Evolutionary conservation across 2,329 filamentous ascomycete genomes (phyloP).

Genomic region (Periconia macrospinosa): DNA sequence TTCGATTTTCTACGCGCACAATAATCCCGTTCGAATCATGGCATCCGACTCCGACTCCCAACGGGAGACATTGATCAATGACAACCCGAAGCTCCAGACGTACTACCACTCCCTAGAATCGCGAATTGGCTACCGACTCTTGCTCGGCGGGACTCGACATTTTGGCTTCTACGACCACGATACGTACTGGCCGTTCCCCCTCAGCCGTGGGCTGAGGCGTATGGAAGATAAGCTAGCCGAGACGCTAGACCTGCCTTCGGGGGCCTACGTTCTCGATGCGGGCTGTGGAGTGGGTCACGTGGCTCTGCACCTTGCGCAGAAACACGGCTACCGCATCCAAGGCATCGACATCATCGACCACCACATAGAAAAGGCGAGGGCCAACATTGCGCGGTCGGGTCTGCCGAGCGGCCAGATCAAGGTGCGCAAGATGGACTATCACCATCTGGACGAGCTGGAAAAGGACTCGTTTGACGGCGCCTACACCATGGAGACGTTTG

Average conservation of each 20-base stretch:
- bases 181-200: constrained; percentile 54
- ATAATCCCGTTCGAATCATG: too few relatives aligned
- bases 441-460: constrained; percentile 49
- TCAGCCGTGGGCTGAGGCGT: constrained; percentile 44
- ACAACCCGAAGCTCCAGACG: constrained; percentile 25
- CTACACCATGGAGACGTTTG: constrained; percentile 61
- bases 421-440: constrained; percentile 54
- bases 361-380: constrained; percentile 50
- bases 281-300: constrained; percentile 56
- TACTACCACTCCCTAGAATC: constrained; percentile 53
- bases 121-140: constrained; percentile 35
- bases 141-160: constrained; percentile 53
- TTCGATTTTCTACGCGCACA: too few relatives aligned
- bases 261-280: constrained; percentile 54
- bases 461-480: constrained; percentile 51
- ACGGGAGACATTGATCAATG: too few relatives aligned
- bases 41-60: too few relatives aligned
- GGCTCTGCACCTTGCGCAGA: constrained; percentile 51
- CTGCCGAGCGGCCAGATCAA: constrained; percentile 40
- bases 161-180: constrained; percentile 54
- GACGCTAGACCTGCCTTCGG: constrained; percentile 22
- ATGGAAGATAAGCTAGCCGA: constrained; percentile 56
- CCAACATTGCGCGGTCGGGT: constrained; percentile 42
- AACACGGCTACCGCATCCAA: constrained; percentile 35
- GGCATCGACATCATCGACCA: constrained; percentile 55